Evolutionary conservation across 2,329 filamentous ascomycete species (phyloP), one percentile per base, ranked within the genome.

Genomic region (Dryadomyces quercivorus): DNA sequence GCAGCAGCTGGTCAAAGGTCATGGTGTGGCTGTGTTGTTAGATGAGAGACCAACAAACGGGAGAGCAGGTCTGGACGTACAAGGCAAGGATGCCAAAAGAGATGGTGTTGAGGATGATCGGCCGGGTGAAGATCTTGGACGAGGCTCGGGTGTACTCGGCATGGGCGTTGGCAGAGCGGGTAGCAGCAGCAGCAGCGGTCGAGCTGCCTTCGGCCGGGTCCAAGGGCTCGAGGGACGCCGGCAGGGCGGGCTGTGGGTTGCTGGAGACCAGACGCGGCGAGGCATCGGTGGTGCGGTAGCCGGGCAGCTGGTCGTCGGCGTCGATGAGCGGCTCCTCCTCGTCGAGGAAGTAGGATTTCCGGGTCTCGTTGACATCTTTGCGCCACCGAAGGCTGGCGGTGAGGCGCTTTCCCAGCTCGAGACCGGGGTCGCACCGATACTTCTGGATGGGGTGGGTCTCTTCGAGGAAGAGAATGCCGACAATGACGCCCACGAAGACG

Each of bases 21-120:
- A 98, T 96, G 13, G 92, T 96, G 71, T 97, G 92, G 72, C 91
- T 95, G 46, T 3, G 7, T 8, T 26, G 48, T 59, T 51, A 54
- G 48, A 2, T 46, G 5, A 63, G 44, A 16, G 20, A 12, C 20
- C 16, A 44, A n/a, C 38, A n/a, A 42, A n/a, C 5, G 5, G 38
- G 16, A n/a, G 38, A n/a, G 10, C 12, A 7, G 42, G 16, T 16
- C 8, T 44, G 5, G 5, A 84, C 89, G 81, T 78, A 95, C 90
- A 95, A 96, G 59, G 92, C 92, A 57, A 97, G 75, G 62, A 97
- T 89, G 47, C 91, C 92, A 66, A 94, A 95, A 52, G 87, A 89
- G 55, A 92, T 72, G 59, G 96, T 95, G 65, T 91, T 92, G 64
- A 94, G 75, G 57, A 95, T 75, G 54, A 97, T 87, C 51, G 92